These are phyloP conservation scores for Fusarium pilosicola DNA, from an alignment of 2,329 filamentous ascomycete genomes.

Conservation along the genomic window DNA sequence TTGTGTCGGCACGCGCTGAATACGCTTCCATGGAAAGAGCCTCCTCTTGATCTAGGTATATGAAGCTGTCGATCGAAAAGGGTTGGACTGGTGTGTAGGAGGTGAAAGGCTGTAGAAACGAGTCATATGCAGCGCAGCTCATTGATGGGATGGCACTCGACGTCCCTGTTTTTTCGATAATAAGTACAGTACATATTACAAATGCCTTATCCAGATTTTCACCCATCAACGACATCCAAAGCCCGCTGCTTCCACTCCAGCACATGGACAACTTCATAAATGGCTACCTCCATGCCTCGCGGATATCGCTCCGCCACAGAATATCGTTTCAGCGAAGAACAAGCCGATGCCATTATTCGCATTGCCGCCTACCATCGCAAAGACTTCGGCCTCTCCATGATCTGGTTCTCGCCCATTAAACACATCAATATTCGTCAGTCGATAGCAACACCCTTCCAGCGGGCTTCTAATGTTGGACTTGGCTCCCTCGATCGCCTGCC, in stretches of 20 bases:
- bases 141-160: background rate
- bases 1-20: background rate
- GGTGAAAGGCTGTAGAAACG: accelerated
- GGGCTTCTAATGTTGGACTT: background rate
- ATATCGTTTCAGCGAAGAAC: background rate
- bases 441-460: background rate
- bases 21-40: too few relatives aligned
- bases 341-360: background rate
- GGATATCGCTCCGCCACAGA: background rate
- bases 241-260: too few relatives aligned
- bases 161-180: accelerated
- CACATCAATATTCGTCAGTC: background rate
- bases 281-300: background rate
- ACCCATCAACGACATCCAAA: background rate
- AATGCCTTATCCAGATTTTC: accelerated
- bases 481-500: background rate
- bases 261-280: too few relatives aligned
- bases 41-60: too few relatives aligned
- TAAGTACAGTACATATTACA: too few relatives aligned
- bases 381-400: background rate
- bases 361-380: background rate
- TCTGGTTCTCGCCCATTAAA: background rate
- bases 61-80: accelerated
- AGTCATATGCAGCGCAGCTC: accelerated
- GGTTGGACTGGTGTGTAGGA: background rate